Base-by-base conservation (phyloP, 2,329 filamentous ascomycete species). In the Cladophialophora carrionii region DNA sequence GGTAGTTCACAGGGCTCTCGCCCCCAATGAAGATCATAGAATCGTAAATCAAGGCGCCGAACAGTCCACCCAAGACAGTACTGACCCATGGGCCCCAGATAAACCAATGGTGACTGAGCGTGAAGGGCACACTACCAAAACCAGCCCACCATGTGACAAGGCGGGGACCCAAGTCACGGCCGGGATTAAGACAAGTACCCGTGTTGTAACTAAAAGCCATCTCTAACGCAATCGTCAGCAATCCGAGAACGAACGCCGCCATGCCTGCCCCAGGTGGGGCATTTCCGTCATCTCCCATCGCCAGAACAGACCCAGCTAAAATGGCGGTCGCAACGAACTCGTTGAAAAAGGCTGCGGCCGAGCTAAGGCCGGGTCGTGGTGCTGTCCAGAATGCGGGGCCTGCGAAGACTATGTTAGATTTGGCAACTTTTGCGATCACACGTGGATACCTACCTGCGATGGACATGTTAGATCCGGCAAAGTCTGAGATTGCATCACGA, bases 161-260 rank as follows among this genome's bases (percentile, higher is more conserved):
- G 2, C 76, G 68, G 0, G 75, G 74, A 1, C 76, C 76, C n/a
- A 78, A 73, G 49, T 78, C 77, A 24, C 75, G 71, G 0, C 73
- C 73, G 1, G 73, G 72, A n/a, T 78, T 78, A 55, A 77, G 74
- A 55, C 73, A 72, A 2, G 74, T 74, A 20, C 77, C 77, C 2
- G 75, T 78, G 48, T 77, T 77, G 66, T 74, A 77, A 0, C 75
- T 75, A 14, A 78, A 69, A 1, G 73, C 72, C 67, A 77, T 74
- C 26, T 63, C 70, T 2, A 76, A 68, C 34, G 68, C 73, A 22
- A 71, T 71, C 22, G 76, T 76, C 8, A 82, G 73, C 0, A 83
- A 74, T 1, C 81, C 81, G 26, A 84, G 73, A 53, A 84, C 78
- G 4, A 78, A 77, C 0, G 76, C 73, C 32, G 76, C 74, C 77